Conservation (phyloP, 768 basidiomycete species). For the Mycena floridula region DNA sequence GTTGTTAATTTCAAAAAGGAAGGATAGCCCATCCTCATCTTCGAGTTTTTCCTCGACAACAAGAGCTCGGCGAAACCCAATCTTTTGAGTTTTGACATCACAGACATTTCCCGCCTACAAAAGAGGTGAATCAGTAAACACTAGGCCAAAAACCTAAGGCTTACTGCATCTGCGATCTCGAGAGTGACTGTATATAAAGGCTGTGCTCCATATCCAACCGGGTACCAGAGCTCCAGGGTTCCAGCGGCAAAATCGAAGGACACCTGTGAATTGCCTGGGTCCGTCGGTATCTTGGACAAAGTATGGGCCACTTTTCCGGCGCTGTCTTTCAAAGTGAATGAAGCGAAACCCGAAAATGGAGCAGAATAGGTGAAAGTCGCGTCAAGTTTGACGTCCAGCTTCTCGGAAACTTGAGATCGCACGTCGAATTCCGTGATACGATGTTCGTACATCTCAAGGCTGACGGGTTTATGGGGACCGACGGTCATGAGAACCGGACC, state of each 20-base stretch:
- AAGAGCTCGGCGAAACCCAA: constrained; percentile 75
- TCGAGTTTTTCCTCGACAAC: constrained; percentile 77
- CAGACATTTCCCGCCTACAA: constrained; percentile 43
- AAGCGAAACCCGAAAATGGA: constrained; percentile 29
- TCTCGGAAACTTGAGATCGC: constrained; percentile 49
- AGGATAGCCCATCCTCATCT: constrained; percentile 73
- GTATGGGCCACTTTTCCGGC: constrained; percentile 41
- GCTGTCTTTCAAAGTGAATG: constrained; percentile 42
- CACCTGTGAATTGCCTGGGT: constrained; percentile 28
- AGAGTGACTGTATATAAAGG: constrained; percentile 65
- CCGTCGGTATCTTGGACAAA: constrained; percentile 28
- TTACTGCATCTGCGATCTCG: constrained; percentile 48
- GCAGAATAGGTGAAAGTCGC: constrained; percentile 39
- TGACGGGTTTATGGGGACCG: constrained; percentile 84
- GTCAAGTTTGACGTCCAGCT: constrained; percentile 44
- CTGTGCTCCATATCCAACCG: constrained; percentile 77
- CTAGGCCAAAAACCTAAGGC: constrained; percentile 7
- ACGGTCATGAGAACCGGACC: constrained; percentile 82
- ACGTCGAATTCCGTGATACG: constrained; percentile 65
- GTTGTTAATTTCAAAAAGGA: constrained; percentile 90
- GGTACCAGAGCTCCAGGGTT: constrained; percentile 78
- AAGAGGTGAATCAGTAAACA: background rate
- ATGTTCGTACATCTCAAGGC: constrained; percentile 59
- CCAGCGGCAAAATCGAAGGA: constrained; percentile 47
- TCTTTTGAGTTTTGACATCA: constrained; percentile 47